Evolutionary conservation across 1,284 basidiomycete species (phyloP), one percentile per base, ranked within the genome.

Genomic region (Trichosporon sp.): DNA sequence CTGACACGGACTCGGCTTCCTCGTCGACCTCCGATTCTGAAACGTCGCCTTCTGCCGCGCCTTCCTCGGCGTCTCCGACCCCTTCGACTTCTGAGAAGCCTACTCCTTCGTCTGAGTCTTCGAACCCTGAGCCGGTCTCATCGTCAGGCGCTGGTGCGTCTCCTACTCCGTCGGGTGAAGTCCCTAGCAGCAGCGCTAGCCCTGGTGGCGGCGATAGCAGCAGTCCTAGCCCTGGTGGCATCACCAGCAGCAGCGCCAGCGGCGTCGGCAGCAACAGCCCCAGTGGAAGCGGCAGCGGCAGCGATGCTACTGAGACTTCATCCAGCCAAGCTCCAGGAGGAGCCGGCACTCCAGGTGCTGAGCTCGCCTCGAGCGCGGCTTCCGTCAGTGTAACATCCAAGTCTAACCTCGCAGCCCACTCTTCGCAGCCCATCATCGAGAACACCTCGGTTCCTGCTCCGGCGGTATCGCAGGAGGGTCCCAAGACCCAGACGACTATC

Each of bases 131-230:
- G 59, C 31, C 59, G 32, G 32, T 63, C 31, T n/a, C 59, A 10
- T 63, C 59, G 59, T 63, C 59, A n/a, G 59, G 32, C 59, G 59
- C 32, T 10, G 59, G 59, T 63, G 31, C 59, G 59, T 63, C 59
- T 35, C 59, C 59, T 37, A 63, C 59, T 35, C n/a, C 59, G 14
- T 63, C 59, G 31, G 59, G 7, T 35, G 59, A 35, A 32, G 32
- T 8, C 35, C n/a, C 32, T n/a, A 35, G 31, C 31, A 63, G 31
- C 59, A 35, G 14, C 32, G 31, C 59, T n/a, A 37, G 12, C 32
- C 14, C 32, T 37, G 32, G 14, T n/a, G 21, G 14, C 59, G 10
- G 59, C 14, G 56, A 35, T 12, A 14, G 12, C 32, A 37, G 26
- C 26, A 26, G 26, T 26, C 26, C 26, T 26, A 26, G 26, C 26